Evolutionary conservation across 306 rosid genomes (phyloP), one percentile per base, ranked within the genome.

Genomic region (Inga leiocalycina): DNA sequence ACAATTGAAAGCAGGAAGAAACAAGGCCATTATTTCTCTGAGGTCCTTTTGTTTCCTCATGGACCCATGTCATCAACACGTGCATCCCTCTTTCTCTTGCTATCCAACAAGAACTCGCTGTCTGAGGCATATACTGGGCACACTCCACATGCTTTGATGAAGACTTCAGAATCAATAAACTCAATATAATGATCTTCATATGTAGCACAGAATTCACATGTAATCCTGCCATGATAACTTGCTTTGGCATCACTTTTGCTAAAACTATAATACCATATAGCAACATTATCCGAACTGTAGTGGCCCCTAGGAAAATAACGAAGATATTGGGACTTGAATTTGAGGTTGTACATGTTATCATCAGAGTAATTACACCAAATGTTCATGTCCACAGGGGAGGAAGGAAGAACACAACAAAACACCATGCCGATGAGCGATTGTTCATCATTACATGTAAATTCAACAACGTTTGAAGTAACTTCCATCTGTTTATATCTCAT

Each of bases 101-200:
- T 27, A 11, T 16, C 44, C 1, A 59, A 32, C 49, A 45, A 5
- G 20, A 45, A 46, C 54, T 35, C 49, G 34, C 16, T 17, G 9
- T 12, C 4, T 61, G 44, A 35, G 10, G 17, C n/a, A 30, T 68
- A 39, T 59, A 48, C 17, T 57, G 79, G 78, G 44, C 51, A 72
- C 11, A 80, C 5, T 37, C 88, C 79, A 62, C 85, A 76, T 74
- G 74, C 76, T 64, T 70, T 77, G 24, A 85, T 13, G 1, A 3
- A 41, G 68, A 19, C 81, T 11, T 11, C 20, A 1, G 12, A 30
- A 11, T 17, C 24, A 3, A 41, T 19, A 0, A 2, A 1, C 15
- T 44, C 20, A 12, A 4, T 0, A 34, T 15, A 0, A 32, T 34
- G 10, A 66, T 0, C 0, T 10, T 8, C 0, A 32, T 30, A 0